Evolutionary conservation across 345 rosid species (phyloP), one percentile per base, ranked within the genome.

Genomic region (Populus euphratica): DNA sequence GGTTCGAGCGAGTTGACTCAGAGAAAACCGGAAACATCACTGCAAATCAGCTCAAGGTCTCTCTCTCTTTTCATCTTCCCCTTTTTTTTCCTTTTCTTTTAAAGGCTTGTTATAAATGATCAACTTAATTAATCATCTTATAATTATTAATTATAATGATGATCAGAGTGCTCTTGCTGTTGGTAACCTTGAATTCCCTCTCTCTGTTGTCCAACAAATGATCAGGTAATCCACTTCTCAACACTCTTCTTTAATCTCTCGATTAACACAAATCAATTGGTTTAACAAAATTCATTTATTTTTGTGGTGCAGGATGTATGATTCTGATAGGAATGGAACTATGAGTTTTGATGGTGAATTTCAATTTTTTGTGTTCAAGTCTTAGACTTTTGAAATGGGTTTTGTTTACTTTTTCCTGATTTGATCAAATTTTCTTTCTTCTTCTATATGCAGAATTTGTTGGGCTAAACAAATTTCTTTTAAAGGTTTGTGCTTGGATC

Each of bases 1-100:
- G 94, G 92, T 89, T 89, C 81, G 91, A 86, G 27, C 92, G 90
- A 77, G 92, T 91, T 52, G 92, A 91, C 87, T 87, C 94, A n/a
- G 88, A 76, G n/a, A 88, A 41, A 81, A 83, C 89, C 8, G 90
- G 94, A 35, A 87, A 70, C 86, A 80, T 91, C 82, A 86, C 87
- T 10, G 91, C 91, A 21, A 25, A 76, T 73, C 91, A 89, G 85
- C 91, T 91, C 74, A 85, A 87, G 92, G 94, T 91, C 52, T 41
- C 72, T 71, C 64, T 59, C 68, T 63, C 14, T 33, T 47, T 49
- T 52, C 23, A 7, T 23, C 5, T n/a, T 2, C 20, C 54, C 0
- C 8, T 20, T 31, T 14, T 6, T 29, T 18, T 9, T 29, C 64
- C 11, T 5, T 18, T 68, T 35, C 6, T 6, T 18, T 23, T 52